A percentile compares a stretch with the other conserved stretches of the same genome.
Evolutionary conservation across 1,284 basidiomycete genomes (phyloP).

Genomic region (Puccinia polysora): DNA sequence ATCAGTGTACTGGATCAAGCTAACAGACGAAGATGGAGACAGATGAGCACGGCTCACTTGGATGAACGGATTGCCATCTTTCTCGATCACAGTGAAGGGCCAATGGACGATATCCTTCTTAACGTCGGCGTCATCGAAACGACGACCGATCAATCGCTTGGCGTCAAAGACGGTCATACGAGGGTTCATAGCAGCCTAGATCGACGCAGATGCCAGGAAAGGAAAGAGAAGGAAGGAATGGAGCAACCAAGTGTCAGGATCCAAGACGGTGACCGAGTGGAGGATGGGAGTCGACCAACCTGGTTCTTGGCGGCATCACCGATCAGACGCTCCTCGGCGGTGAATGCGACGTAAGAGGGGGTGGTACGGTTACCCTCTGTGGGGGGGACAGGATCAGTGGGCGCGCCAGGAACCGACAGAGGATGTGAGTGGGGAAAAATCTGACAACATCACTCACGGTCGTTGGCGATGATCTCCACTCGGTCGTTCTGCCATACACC

Average conservation of each 20-base stretch:
- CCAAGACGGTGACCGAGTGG: neutral
- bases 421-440: no score
- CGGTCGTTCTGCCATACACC: constrained; percentile 82
- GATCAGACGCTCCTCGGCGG: constrained; percentile 80
- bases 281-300: constrained; percentile 56
- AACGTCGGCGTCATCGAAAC: constrained; percentile 58
- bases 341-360: constrained; percentile 76
- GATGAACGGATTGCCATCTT: constrained; percentile 51
- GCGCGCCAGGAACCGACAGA: neutral
- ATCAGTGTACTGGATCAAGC: neutral
- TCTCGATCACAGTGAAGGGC: constrained; percentile 56
- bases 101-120: constrained; percentile 54
- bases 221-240: neutral
- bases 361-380: constrained; percentile 97
- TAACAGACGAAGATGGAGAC: constrained; percentile 27
- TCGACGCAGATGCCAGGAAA: neutral
- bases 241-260: constrained; percentile 58
- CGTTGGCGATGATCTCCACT: constrained; percentile 91
- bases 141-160: constrained; percentile 79
- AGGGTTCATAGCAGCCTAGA: constrained; percentile 63
- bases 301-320: constrained; percentile 63
- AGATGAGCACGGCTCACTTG: constrained; percentile 46
- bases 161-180: constrained; percentile 95
- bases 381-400: constrained; percentile 40
- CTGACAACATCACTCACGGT: constrained; percentile 16